These are phyloP conservation scores for Volutella citrinella DNA, from an alignment of 2,329 filamentous ascomycete species.

Conservation along the genomic window DNA sequence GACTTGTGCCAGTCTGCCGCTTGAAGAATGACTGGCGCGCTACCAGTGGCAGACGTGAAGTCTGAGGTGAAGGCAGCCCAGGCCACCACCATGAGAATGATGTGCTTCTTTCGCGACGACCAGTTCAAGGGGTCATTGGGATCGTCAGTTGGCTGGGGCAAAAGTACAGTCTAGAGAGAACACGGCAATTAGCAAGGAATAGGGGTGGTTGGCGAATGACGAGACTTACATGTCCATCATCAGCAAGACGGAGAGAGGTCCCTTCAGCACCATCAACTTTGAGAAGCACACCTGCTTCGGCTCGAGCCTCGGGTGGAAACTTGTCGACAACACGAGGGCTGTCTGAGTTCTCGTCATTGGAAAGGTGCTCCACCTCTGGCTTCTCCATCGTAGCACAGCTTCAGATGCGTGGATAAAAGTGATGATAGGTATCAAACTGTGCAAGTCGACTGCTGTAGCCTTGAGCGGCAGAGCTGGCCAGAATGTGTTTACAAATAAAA, in stretches of 20 bases:
- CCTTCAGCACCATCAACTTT: constrained; percentile 1
- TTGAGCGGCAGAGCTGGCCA: no score
- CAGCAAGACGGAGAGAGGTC: constrained; percentile 11
- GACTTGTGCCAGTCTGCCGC: constrained; percentile 13
- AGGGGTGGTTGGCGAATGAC: background rate
- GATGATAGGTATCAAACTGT: constrained; percentile 1
- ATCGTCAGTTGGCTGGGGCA: constrained; percentile 17
- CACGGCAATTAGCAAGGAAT: background rate
- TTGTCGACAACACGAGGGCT: constrained; percentile 3
- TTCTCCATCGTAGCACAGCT: constrained; percentile 12
- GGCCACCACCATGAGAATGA: constrained; percentile 14
- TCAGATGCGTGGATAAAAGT: no score
- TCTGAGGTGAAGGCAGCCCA: constrained; percentile 17
- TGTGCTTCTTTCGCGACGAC: constrained; percentile 18
- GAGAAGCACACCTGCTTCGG: constrained; percentile 15
- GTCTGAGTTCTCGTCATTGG: constrained; percentile 9
- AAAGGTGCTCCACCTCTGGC: constrained; percentile 15
- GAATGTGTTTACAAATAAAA: constrained; percentile 10
- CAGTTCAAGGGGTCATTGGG: constrained; percentile 17
- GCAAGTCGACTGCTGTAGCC: no score
- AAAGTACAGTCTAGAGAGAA: constrained; percentile 13
- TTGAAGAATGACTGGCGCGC: constrained; percentile 15
- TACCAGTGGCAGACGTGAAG: constrained; percentile 17
- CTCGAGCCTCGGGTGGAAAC: constrained; percentile 11
- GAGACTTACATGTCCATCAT: constrained; percentile 15